phyloP scores from a whole-genome alignment of 768 basidiomycete genomes.

The Pisolithus sp. region DNA sequence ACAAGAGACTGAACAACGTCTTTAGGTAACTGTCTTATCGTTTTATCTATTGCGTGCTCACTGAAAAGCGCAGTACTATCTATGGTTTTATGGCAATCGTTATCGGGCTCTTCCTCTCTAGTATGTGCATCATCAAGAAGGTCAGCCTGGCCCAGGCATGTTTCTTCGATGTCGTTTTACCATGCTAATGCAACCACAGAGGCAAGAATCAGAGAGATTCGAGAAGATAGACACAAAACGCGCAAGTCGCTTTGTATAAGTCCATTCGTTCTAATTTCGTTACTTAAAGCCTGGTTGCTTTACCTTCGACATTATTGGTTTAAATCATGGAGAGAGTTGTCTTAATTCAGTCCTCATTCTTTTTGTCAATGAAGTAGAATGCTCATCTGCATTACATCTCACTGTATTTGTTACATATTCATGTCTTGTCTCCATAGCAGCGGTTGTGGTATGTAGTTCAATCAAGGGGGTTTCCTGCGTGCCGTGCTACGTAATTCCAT shows the following conservation, averaged over 20 bases:
- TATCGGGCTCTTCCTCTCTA: slow-evolving; percentile 67
- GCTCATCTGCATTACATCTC: too few species aligned
- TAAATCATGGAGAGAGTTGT: too few species aligned
- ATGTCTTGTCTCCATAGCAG: too few species aligned
- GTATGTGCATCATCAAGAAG: slow-evolving; percentile 82
- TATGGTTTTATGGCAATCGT: slow-evolving; percentile 85
- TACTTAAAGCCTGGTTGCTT: not conserved
- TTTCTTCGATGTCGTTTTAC: not conserved
- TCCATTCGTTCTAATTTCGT: not conserved
- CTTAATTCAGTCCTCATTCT: too few species aligned
- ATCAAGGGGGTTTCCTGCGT: too few species aligned
- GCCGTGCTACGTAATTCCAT: too few species aligned
- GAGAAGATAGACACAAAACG: slow-evolving; percentile 86
- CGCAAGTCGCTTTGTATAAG: slow-evolving; percentile 78
- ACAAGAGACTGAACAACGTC: slow-evolving; percentile 68
- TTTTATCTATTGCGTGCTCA: not conserved
- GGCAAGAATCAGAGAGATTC: slow-evolving; percentile 78
- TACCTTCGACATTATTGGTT: not conserved
- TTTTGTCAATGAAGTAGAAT: too few species aligned
- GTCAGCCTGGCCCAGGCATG: slow-evolving; percentile 24
- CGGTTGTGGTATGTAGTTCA: too few species aligned
- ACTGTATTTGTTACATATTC: too few species aligned
- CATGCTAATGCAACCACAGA: slow-evolving; percentile 35
- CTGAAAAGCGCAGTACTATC: slow-evolving; percentile 37
- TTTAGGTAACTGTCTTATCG: slow-evolving; percentile 60